phyloP scores from a whole-genome alignment of 495 filamentous ascomycete species.

The Xylaria telfairii region DNA sequence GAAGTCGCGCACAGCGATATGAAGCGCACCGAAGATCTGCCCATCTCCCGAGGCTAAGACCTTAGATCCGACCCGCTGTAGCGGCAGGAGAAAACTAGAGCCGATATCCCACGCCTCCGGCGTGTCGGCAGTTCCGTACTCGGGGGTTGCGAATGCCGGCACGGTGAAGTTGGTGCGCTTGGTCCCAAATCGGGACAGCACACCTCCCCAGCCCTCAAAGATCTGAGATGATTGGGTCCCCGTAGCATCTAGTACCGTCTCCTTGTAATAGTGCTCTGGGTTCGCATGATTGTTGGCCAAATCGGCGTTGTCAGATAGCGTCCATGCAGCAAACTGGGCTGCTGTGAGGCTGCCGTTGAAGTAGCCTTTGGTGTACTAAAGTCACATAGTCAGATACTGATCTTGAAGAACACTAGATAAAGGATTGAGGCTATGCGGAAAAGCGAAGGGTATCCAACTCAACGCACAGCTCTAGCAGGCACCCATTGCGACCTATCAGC shows the following conservation, averaged over 20 bases:
- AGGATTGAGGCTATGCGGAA: slow-evolving; percentile 3
- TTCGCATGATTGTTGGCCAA: slow-evolving; percentile 36
- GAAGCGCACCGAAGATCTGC: slow-evolving; percentile 34
- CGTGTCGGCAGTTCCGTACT: slow-evolving; percentile 24
- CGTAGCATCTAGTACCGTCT: slow-evolving; percentile 21
- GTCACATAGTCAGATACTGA: not conserved
- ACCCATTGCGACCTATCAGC: slow-evolving; percentile 28
- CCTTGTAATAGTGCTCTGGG: slow-evolving; percentile 40
- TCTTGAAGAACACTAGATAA: not conserved
- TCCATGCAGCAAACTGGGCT: slow-evolving; percentile 32
- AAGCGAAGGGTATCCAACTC: not conserved
- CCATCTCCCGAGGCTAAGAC: slow-evolving; percentile 28
- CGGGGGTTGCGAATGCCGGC: slow-evolving; percentile 33
- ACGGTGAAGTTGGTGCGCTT: slow-evolving; percentile 39
- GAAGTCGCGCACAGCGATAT: slow-evolving; percentile 36
- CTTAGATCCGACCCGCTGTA: slow-evolving; percentile 38
- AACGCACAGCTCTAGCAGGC: slow-evolving; percentile 29
- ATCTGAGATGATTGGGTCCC: slow-evolving; percentile 31
- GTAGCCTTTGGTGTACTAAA: slow-evolving; percentile 25
- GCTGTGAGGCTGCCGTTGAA: slow-evolving; percentile 29
- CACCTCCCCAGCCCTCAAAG: slow-evolving; percentile 41
- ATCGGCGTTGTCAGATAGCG: slow-evolving; percentile 32
- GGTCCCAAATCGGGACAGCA: slow-evolving; percentile 26
- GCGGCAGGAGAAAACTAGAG: slow-evolving; percentile 20
- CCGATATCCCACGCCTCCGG: slow-evolving; percentile 30